Evolutionary conservation across 441 rosid species (phyloP).

Genomic region (Flueggea neowawraea): DNA sequence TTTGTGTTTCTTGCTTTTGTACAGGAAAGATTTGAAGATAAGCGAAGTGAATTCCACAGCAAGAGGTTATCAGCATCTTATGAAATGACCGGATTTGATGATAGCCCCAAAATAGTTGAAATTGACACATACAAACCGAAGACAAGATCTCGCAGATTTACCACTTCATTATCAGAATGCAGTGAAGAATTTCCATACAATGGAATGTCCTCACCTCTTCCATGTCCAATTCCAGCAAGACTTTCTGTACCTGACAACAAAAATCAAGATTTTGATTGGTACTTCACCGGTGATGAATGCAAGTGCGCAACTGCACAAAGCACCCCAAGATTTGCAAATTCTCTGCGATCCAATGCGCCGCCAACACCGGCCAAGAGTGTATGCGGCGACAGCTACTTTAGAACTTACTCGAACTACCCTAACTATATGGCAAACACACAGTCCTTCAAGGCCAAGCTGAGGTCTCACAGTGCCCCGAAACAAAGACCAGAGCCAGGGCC

Average conservation of each 20-base stretch:
- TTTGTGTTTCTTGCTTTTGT: not conserved
- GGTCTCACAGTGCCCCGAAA: conserved; percentile 80
- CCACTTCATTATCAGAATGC: conserved; percentile 41
- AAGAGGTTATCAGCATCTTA: conserved; percentile 57
- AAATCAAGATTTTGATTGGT: conserved; percentile 58
- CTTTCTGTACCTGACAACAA: conserved; percentile 31
- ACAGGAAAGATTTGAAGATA: conserved; percentile 69
- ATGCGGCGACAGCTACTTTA: conserved; percentile 55
- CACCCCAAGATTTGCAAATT: conserved; percentile 65
- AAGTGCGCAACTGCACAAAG: conserved; percentile 66
- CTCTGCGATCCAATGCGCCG: conserved; percentile 29
- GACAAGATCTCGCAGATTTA: conserved; percentile 58
- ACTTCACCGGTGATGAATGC: conserved; percentile 57
- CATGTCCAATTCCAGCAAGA: conserved; percentile 35
- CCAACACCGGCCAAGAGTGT: conserved; percentile 77
- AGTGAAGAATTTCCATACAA: conserved; percentile 40
- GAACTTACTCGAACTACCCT: conserved; percentile 45
- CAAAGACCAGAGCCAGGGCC: conserved; percentile 64
- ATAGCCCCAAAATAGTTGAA: conserved; percentile 85
- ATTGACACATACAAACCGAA: conserved; percentile 78
- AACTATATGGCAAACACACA: conserved; percentile 84
- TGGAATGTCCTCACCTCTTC: conserved; percentile 42
- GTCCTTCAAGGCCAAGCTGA: conserved; percentile 74
- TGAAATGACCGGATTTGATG: conserved; percentile 49
- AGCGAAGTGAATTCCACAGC: conserved; percentile 75